Percentiles rank a stretch among this genome's conserved stretches.
phyloP scores from a whole-genome alignment of 768 basidiomycete species.

The Heimioporus sp. region DNA sequence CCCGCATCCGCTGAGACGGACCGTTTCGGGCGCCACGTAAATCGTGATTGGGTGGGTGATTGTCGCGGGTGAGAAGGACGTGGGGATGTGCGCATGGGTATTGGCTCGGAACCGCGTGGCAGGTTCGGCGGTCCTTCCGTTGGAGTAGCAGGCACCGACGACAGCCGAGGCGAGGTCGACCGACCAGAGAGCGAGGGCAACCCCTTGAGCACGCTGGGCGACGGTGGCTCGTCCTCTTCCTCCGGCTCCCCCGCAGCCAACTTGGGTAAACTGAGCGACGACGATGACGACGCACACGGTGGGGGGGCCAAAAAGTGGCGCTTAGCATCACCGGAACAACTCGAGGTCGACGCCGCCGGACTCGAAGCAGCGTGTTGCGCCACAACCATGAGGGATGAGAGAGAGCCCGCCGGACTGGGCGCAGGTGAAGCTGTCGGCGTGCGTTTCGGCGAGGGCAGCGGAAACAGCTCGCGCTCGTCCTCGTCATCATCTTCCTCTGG shows the following conservation, averaged over 20 bases:
- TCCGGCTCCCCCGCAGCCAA: background rate
- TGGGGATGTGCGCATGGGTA: background rate
- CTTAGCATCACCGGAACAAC: constrained; percentile 14
- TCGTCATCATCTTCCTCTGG: constrained; percentile 43
- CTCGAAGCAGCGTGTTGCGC: constrained; percentile 2
- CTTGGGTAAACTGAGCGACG: constrained; percentile 24
- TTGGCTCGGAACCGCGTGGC: background rate
- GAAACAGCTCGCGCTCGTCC: constrained; percentile 55
- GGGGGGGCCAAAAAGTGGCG: constrained; percentile 22
- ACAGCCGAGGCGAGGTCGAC: background rate
- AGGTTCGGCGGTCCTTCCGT: background rate
- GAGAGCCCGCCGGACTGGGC: constrained; percentile 33
- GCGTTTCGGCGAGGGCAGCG: constrained; percentile 57
- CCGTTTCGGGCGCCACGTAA: constrained; percentile 11
- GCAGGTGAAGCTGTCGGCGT: constrained; percentile 44
- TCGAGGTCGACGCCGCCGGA: constrained; percentile 11
- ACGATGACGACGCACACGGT: constrained; percentile 23
- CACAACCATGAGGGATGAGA: constrained; percentile 19
- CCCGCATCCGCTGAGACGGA: constrained; percentile 1
- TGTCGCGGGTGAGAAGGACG: background rate
- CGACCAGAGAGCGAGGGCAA: constrained; percentile 26
- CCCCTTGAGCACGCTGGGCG: no score
- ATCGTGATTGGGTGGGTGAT: background rate
- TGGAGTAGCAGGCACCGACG: background rate
- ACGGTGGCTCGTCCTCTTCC: no score